A percentile compares a stretch with the other conserved stretches of the same genome.
These are phyloP conservation scores for Pterulicium gracile DNA, from an alignment of 1,284 basidiomycete genomes.

Conservation along the genomic window DNA sequence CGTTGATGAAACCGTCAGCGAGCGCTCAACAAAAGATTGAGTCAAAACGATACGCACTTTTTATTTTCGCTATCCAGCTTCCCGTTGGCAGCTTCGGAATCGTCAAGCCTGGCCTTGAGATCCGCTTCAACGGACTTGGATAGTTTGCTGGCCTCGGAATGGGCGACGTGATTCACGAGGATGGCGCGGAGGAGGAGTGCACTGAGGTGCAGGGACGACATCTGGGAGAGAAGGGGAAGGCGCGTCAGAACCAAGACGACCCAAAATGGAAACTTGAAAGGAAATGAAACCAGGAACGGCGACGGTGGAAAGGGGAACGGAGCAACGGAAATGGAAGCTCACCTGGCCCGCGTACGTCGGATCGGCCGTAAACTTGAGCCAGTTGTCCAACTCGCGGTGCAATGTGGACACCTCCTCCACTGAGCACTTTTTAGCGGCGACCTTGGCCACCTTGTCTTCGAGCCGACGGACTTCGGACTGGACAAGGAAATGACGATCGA, in stretches of 20 bases:
- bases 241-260: too few relatives aligned
- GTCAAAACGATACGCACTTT: neutral
- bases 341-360: conserved; percentile 49
- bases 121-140: conserved; percentile 48
- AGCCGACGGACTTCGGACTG: conserved; percentile 52
- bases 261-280: too few relatives aligned
- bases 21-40: too few relatives aligned
- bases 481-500: conserved; percentile 28
- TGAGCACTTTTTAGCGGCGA: conserved; percentile 75
- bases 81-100: conserved; percentile 42
- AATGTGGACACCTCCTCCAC: conserved; percentile 69
- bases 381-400: conserved; percentile 64
- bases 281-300: too few relatives aligned
- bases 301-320: neutral
- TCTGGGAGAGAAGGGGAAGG: conserved; percentile 21
- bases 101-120: conserved; percentile 53
- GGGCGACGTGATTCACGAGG: conserved; percentile 67
- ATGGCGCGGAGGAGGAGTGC: conserved; percentile 67
- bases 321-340: neutral
- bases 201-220: conserved; percentile 52
- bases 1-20: conserved; percentile 4
- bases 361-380: conserved; percentile 50
- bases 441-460: conserved; percentile 65
- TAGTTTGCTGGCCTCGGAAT: conserved; percentile 58
- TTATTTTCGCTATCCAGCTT: conserved; percentile 47